A percentile compares a stretch with the other conserved stretches of the same genome.
phyloP scores from a whole-genome alignment of 768 basidiomycete genomes.

The Tricholoma furcatifolium region DNA sequence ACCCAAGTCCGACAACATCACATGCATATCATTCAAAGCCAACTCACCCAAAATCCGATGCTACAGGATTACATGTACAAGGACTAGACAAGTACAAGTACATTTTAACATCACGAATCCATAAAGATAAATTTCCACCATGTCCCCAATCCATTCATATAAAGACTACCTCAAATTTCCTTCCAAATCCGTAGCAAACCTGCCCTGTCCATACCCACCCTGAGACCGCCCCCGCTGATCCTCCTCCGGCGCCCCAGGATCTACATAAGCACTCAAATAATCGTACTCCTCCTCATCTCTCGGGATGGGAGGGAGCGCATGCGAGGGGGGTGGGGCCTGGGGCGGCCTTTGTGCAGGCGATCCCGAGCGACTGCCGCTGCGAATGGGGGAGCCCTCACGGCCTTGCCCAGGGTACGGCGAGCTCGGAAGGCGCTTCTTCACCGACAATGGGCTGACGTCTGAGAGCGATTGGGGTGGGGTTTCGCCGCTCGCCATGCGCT shows the following conservation, averaged over 20 bases:
- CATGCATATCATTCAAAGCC: no score
- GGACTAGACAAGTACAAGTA: no score
- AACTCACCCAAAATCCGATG: no score
- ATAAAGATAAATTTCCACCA: no score
- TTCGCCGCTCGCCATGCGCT: conserved; percentile 27
- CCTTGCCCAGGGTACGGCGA: conserved; percentile 36
- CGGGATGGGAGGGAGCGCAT: conserved; percentile 12
- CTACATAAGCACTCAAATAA: conserved; percentile 56
- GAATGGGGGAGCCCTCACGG: conserved; percentile 17
- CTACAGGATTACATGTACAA: no score
- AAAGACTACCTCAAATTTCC: no score
- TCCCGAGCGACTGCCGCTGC: conserved; percentile 2
- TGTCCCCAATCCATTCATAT: no score
- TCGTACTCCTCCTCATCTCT: conserved; percentile 51
- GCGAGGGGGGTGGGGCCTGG: conserved; percentile 16
- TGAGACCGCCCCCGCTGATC: conserved; percentile 3
- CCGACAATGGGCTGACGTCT: conserved; percentile 46
- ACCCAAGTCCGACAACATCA: no score
- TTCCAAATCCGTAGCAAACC: conserved; percentile 48
- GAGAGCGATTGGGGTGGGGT: conserved; percentile 24
- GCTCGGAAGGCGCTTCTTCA: conserved; percentile 49
- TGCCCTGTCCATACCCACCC: conserved; percentile 37
- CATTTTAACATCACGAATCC: no score
- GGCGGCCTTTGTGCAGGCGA: conserved; percentile 11
- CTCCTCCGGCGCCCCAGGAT: conserved; percentile 13